Conservation (phyloP, 805 yeast genomes). For the Candida loeiensis region DNA sequence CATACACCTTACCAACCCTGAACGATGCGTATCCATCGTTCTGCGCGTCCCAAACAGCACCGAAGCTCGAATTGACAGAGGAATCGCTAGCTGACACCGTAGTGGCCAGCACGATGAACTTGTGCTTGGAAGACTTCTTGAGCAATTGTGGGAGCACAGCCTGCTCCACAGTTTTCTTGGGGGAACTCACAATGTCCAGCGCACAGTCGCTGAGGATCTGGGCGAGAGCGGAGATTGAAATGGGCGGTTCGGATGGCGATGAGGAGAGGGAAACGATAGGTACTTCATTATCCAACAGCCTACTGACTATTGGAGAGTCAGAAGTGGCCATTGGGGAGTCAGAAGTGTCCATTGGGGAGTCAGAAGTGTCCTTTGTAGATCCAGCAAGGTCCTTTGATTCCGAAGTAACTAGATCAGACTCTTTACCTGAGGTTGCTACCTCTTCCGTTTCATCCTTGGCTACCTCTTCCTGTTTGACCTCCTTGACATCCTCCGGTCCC, state of each 20-base stretch:
- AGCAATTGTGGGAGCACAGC: slow-evolving; percentile 33
- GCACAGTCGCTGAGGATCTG: slow-evolving; percentile 7
- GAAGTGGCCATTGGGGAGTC: neutral
- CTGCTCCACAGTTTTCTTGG: slow-evolving; percentile 22
- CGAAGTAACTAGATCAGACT: no score
- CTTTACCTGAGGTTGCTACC: no score
- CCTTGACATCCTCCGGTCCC: neutral
- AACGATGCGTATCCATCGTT: slow-evolving; percentile 52
- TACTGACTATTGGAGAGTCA: neutral
- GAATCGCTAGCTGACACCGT: slow-evolving; percentile 20
- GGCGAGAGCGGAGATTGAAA: slow-evolving; percentile 1
- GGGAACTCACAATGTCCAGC: slow-evolving; percentile 19
- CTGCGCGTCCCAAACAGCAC: slow-evolving; percentile 54
- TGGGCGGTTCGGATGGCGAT: slow-evolving; percentile 5
- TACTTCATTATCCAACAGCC: no score
- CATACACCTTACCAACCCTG: slow-evolving; percentile 16
- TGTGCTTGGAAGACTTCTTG: slow-evolving; percentile 50
- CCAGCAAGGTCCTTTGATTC: neutral
- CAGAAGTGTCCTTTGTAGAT: neutral
- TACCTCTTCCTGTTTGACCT: neutral
- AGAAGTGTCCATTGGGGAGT: neutral
- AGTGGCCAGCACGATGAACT: slow-evolving; percentile 50
- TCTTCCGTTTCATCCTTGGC: neutral
- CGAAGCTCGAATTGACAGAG: slow-evolving; percentile 36
- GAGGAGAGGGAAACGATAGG: neutral